Percentiles rank a stretch among this genome's conserved stretches.
Conservation (phyloP, 306 rosid genomes). For the Sicyos edulis region DNA sequence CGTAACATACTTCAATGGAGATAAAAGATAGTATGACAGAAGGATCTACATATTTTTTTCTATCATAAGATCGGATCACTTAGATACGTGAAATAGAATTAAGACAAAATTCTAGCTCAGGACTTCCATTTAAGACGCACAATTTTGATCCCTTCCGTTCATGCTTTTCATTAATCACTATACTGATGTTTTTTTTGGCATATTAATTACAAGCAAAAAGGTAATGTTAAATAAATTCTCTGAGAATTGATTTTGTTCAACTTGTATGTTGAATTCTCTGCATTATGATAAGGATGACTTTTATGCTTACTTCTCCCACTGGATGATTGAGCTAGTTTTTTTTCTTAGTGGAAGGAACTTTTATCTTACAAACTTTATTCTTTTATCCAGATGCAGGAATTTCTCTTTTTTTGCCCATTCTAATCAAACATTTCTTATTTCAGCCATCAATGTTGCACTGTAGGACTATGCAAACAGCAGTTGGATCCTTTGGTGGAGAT, state of each 20-base stretch:
- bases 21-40: neutral
- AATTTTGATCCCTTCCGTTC: neutral
- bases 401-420: neutral
- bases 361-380: neutral
- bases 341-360: neutral
- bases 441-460: neutral
- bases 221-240: neutral
- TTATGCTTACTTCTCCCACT: neutral
- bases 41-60: neutral
- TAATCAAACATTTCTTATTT: neutral
- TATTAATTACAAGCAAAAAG: neutral
- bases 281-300: neutral
- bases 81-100: neutral
- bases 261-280: neutral
- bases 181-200: neutral
- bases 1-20: neutral
- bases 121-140: neutral
- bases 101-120: neutral
- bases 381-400: neutral
- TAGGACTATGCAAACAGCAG: conserved; percentile 26
- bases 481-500: conserved; percentile 24
- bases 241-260: neutral
- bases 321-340: neutral
- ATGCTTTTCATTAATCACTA: neutral
- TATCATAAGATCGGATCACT: neutral